Conservation (phyloP, 352 stramenopile species). For the Globisporangium abappressorium region DNA sequence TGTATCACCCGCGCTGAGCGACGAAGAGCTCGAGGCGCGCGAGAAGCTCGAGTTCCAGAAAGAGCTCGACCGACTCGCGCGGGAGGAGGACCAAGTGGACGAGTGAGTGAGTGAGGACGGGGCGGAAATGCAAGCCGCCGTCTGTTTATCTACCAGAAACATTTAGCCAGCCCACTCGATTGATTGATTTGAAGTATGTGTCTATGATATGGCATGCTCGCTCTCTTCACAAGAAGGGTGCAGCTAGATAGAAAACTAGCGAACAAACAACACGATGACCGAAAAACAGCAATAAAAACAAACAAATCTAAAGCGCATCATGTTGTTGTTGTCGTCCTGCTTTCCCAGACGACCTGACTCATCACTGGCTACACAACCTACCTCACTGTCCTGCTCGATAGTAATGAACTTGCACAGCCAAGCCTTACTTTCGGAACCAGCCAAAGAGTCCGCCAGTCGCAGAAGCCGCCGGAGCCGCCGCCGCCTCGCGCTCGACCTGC, state of each 20-base stretch:
- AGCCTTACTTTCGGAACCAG: slow-evolving; percentile 73
- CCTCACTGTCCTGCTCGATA: neutral
- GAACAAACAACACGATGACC: neutral
- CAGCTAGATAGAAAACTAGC: neutral
- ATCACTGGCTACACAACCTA: neutral
- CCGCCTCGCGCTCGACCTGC: slow-evolving; percentile 41
- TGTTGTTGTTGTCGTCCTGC: neutral
- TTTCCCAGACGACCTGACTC: neutral
- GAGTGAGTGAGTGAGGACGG: slow-evolving; percentile 17
- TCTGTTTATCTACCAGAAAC: too few species aligned
- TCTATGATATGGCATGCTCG: neutral
- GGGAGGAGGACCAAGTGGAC: slow-evolving; percentile 39
- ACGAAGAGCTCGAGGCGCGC: slow-evolving; percentile 50
- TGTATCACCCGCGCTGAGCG: slow-evolving; percentile 57
- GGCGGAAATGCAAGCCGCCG: too few species aligned
- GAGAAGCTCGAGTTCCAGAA: slow-evolving; percentile 49
- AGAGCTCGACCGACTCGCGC: slow-evolving; percentile 43
- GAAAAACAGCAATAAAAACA: slow-evolving; percentile 1
- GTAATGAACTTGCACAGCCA: too few species aligned
- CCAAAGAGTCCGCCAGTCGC: slow-evolving; percentile 54
- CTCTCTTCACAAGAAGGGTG: neutral
- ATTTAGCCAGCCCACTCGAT: neutral
- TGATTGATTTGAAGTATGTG: neutral
- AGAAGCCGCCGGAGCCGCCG: slow-evolving; percentile 25
- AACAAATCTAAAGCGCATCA: slow-evolving; percentile 10